These are phyloP conservation scores for Amanita phalloides DNA, from an alignment of 768 basidiomycete species.

Conservation along the genomic window DNA sequence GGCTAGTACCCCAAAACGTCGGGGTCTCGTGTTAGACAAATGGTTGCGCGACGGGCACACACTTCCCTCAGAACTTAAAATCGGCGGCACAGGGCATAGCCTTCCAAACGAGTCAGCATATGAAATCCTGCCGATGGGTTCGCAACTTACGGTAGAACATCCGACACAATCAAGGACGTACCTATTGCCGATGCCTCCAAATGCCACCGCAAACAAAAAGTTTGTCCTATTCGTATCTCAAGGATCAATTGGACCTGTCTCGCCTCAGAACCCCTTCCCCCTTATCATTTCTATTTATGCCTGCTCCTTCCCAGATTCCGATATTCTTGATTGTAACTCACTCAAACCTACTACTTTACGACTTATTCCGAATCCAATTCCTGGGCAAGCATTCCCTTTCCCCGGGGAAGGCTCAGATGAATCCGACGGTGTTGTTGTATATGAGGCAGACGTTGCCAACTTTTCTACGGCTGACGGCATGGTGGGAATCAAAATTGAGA, in stretches of 20 bases:
- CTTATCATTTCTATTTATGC: slow-evolving; percentile 36
- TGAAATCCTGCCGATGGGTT: slow-evolving; percentile 24
- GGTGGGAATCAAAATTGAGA: slow-evolving; percentile 44
- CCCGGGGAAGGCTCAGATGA: slow-evolving; percentile 65
- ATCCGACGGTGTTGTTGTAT: slow-evolving; percentile 62
- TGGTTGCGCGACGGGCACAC: slow-evolving; percentile 62
- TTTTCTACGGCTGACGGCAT: slow-evolving; percentile 15
- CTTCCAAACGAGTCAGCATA: slow-evolving; percentile 17
- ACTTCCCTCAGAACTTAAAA: slow-evolving; percentile 22
- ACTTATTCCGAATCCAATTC: slow-evolving; percentile 52
- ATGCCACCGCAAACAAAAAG: slow-evolving; percentile 10
- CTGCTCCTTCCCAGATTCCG: slow-evolving; percentile 25
- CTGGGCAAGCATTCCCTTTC: slow-evolving; percentile 46
- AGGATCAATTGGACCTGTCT: slow-evolving; percentile 40
- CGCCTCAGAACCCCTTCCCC: slow-evolving; percentile 35
- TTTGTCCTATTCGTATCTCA: slow-evolving; percentile 52
- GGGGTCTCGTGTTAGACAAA: slow-evolving; percentile 35
- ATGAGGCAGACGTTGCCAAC: slow-evolving; percentile 34
- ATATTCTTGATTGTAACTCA: slow-evolving; percentile 21
- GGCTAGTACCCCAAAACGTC: slow-evolving; percentile 15
- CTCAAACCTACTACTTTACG: slow-evolving; percentile 38
- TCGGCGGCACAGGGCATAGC: background rate
- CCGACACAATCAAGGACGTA: slow-evolving; percentile 35
- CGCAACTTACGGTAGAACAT: slow-evolving; percentile 29
- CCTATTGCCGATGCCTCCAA: slow-evolving; percentile 34